Conservation (phyloP, 345 rosid genomes). For the Eucalyptus marginata region DNA sequence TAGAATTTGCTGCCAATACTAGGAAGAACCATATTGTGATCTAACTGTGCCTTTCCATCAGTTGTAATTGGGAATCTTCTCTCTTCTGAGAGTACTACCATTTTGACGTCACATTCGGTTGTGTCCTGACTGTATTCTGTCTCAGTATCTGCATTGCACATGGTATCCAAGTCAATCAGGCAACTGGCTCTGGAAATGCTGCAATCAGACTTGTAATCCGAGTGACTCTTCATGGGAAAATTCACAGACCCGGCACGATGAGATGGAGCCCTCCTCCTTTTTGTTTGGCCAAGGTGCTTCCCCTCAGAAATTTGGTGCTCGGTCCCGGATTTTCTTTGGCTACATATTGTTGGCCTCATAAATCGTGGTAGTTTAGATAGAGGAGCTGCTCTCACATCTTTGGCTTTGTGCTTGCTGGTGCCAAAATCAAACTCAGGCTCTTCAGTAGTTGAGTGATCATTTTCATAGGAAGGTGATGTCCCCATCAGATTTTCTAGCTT, state of each 20-base stretch:
- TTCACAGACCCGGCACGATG: conserved; percentile 44
- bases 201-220: conserved; percentile 25
- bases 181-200: conserved; percentile 49
- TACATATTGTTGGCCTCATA: conserved; percentile 70
- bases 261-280: conserved; percentile 27
- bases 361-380: conserved; percentile 44
- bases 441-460: conserved; percentile 1
- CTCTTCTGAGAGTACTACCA: conserved; percentile 14
- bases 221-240: conserved; percentile 30
- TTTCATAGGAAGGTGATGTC: conserved; percentile 9
- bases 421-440: conserved; percentile 1
- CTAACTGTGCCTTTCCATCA: background rate
- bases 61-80: background rate
- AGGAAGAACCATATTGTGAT: background rate
- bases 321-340: conserved; percentile 37
- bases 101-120: conserved; percentile 38
- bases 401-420: background rate
- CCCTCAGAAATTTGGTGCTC: conserved; percentile 9
- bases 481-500: conserved; percentile 31
- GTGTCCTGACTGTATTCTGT: conserved; percentile 51
- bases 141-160: conserved; percentile 25
- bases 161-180: conserved; percentile 15
- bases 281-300: conserved; percentile 1
- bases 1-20: background rate
- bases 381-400: conserved; percentile 13